A percentile compares a stretch with the other conserved stretches of the same genome.
Evolutionary conservation across 75 land plant species (phyloP).

Genomic region (Cupressus sempervirens): DNA sequence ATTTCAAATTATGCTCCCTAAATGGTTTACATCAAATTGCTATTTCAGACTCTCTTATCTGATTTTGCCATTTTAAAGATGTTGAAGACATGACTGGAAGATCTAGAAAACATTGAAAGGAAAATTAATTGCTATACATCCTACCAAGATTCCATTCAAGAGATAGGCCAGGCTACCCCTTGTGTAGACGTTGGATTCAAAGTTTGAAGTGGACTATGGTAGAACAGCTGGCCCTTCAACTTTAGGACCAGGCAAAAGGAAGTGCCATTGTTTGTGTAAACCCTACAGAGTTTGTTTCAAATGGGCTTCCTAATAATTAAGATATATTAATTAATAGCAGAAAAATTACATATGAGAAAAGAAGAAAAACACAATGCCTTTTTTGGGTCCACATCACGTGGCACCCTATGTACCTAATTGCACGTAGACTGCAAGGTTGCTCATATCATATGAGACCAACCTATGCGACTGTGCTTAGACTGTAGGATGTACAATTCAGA

Average conservation of each 20-base stretch:
- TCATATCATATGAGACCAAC: background rate
- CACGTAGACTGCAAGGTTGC: background rate
- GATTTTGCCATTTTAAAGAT: too few relatives aligned
- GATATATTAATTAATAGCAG: too few relatives aligned
- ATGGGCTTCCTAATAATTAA: too few relatives aligned
- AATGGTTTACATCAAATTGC: too few relatives aligned
- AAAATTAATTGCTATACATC: background rate
- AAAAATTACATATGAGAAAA: background rate
- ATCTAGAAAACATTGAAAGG: too few relatives aligned
- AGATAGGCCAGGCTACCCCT: background rate
- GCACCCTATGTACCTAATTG: background rate
- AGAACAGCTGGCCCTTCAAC: background rate
- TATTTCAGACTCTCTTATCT: too few relatives aligned
- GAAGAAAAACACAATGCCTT: background rate
- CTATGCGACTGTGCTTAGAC: background rate
- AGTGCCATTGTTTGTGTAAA: background rate
- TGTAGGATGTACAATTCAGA: background rate
- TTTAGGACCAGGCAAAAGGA: background rate
- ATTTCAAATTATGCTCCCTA: too few relatives aligned
- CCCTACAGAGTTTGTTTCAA: background rate
- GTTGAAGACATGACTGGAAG: too few relatives aligned
- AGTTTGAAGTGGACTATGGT: background rate
- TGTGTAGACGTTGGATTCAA: background rate
- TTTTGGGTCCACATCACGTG: background rate
- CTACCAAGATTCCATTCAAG: background rate